phyloP scores from a whole-genome alignment of 2,329 filamentous ascomycete genomes.

The Ceratocystis eucalypticola region DNA sequence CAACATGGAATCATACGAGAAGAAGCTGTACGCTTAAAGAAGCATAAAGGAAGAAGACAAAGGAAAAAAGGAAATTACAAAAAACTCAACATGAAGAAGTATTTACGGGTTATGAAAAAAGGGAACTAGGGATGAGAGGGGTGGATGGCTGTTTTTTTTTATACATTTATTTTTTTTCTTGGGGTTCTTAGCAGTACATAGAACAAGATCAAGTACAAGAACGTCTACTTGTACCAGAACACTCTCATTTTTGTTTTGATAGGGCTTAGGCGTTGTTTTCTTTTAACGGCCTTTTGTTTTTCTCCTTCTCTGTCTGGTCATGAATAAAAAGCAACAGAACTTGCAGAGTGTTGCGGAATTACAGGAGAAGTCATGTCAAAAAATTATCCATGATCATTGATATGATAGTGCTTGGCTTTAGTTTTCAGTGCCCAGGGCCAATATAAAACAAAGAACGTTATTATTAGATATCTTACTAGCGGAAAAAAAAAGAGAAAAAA shows the following conservation, averaged over 20 bases:
- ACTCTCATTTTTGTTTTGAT: neutral
- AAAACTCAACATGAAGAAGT: neutral
- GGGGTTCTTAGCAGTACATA: conserved; percentile 8
- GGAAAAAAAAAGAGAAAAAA: neutral
- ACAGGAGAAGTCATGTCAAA: neutral
- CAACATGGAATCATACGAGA: conserved; percentile 97
- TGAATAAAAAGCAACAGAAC: neutral
- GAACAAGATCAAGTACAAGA: conserved; percentile 10
- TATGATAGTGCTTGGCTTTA: neutral
- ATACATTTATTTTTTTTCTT: neutral
- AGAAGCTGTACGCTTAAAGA: conserved; percentile 87
- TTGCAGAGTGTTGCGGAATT: neutral
- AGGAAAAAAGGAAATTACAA: conserved; percentile 8
- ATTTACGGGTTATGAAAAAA: conserved; percentile 5
- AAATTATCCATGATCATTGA: neutral
- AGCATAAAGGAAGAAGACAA: neutral
- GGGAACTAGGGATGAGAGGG: neutral
- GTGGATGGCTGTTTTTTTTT: conserved; percentile 1
- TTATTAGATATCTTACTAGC: neutral
- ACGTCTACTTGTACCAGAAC: conserved; percentile 9
- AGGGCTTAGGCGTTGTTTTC: neutral
- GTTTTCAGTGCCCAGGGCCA: neutral
- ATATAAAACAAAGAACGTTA: neutral
- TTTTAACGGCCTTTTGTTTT: neutral
- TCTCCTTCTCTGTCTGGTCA: neutral